Base-by-base conservation (phyloP, 176 grass and related monocot genomes). In the Bolboschoenus planiculmis region DNA sequence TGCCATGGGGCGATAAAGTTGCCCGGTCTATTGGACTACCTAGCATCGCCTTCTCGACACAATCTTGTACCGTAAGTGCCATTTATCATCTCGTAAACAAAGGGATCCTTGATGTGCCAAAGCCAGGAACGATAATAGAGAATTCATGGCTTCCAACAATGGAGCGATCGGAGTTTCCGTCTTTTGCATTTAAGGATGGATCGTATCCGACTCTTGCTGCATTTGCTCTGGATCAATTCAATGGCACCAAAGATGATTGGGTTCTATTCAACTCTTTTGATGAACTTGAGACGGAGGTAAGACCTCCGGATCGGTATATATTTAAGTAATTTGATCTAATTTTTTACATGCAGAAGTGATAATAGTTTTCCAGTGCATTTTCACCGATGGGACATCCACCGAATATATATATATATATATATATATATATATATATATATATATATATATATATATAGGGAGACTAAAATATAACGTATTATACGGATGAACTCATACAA, bases 181-280 rank as follows among this genome's bases (percentile, higher is more conserved):
- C 82, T 50, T 73, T 74, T 57, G 59, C 63, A 70, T 56, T 84
- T 0, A 84, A n/a, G 50, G 82, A 84, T 56, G 82, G 82, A 58
- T 33, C 64, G 21, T 84, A 84, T 57, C 82, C 82, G 1, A 74
- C 79, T 27, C 35, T 81, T 63, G 57, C 79, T 18, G 36, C 56
- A 30, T 47, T 81, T 63, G 79, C 79, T 39, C n/a, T 81, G 79
- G 16, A 61, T 61, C 79, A 81, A 63, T 81, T 81, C 21, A 62
- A 64, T 48, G n/a, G 53, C 14, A 44, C 21, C 23, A 44, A 64
- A 81, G 35, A 81, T 43, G 56, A 63, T 26, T 81, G 79, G 79
- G 57, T 64, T 40, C 39, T 81, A 11, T 81, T 81, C 59, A 81
- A 81, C 55, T 81, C 79, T 61, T 81, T 81, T 30, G 79, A 81